Evolutionary conservation across 441 rosid genomes (phyloP), one percentile per base, ranked within the genome.

Genomic region (Syzygium malaccense): DNA sequence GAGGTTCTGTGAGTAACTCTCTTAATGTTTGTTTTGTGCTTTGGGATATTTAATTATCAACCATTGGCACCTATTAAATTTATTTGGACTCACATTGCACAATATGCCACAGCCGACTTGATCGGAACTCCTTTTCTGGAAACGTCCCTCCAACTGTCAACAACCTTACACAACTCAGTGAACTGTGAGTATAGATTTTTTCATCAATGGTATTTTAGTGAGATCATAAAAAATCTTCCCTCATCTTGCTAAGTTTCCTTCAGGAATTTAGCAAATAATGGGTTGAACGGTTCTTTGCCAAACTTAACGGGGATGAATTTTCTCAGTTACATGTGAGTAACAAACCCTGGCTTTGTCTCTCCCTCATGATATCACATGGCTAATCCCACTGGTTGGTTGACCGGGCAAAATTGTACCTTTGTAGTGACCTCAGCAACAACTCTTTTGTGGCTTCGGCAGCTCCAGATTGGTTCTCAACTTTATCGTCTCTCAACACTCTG

Each of bases 381-480:
- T 85, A 48, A 85, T 86, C 66, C 78, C 62, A 58, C 37, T 25
- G 83, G 58, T 90, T 75, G 83, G 83, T 45, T 78, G 84, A 78
- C 51, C 14, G 17, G 54, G 30, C 60, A 85, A 79, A 88, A 64
- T 86, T 58, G 41, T 87, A 75, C 55, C 85, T 79, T 91, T 85
- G 85, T 96, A 98, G 99, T 91, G 99, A 98, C 89, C 95, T 98
- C 32, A 98, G 99, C 92, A 96, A 92, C 89, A 97, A 97, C 88
- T 93, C 95, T 48, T 98, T 98, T 91, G 94, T 90, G 28, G 90
- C 96, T 84, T 91, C 99, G 58, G 94, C 92, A 41, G 93, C 97
- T 92, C 99, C 99, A 83, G 86, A 83, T 86, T 98, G 99, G 99
- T 96, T 98, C 93, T 91, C 97, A 78, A 93, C 95, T 80, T 93